phyloP scores from a whole-genome alignment of 2,329 filamentous ascomycete genomes.

The Stemphylium lycopersici region DNA sequence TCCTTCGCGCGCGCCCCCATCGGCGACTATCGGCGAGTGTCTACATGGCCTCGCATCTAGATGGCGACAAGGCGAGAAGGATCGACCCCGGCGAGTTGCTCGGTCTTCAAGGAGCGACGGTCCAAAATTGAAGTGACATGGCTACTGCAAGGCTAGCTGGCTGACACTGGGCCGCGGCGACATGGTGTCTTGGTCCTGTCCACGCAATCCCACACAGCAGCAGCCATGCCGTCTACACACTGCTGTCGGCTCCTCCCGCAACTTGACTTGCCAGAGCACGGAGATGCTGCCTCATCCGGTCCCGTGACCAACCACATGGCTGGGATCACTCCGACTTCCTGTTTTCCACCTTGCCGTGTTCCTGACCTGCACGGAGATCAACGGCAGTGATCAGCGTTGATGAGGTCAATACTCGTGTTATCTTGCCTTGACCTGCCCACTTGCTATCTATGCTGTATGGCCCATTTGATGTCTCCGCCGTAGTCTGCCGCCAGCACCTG shows the following conservation, averaged over 20 bases:
- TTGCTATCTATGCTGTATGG: slow-evolving; percentile 3
- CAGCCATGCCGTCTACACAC: neutral
- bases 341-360: slow-evolving; percentile 6
- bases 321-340: neutral
- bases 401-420: slow-evolving; percentile 3
- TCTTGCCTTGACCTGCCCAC: neutral
- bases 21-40: slow-evolving; percentile 7
- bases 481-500: slow-evolving; percentile 9
- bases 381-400: slow-evolving; percentile 11
- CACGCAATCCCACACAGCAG: no score
- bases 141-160: no score
- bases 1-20: neutral
- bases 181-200: no score
- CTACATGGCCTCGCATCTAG: neutral
- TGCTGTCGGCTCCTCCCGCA: slow-evolving; percentile 13
- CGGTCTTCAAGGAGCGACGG: neutral
- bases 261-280: neutral
- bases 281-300: slow-evolving; percentile 6
- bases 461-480: slow-evolving; percentile 6
- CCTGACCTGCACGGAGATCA: slow-evolving; percentile 14
- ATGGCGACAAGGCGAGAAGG: slow-evolving; percentile 7
- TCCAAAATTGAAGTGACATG: no score
- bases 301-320: neutral
- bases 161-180: no score
- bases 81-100: slow-evolving; percentile 4